phyloP scores from a whole-genome alignment of 1,139 yeast genomes.

The Wickerhamomyces sp. region DNA sequence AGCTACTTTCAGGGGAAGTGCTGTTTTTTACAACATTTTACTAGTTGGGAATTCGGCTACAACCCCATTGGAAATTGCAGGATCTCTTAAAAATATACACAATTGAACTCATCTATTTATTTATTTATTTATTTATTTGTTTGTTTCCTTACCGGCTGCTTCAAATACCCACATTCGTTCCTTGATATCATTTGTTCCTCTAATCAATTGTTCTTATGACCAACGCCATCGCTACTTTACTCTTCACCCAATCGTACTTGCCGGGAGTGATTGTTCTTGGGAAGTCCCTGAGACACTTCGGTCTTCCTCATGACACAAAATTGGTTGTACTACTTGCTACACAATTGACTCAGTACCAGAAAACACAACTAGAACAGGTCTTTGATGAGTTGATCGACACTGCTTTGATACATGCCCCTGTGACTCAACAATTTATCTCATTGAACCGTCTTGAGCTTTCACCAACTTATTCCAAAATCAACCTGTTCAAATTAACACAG shows the following conservation, averaged over 20 bases:
- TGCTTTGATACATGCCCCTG: conserved; percentile 27
- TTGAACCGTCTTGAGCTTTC: conserved; percentile 73
- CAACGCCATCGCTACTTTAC: conserved; percentile 60
- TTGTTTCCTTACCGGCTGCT: no score
- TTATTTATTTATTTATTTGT: no score
- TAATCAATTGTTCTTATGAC: conserved; percentile 21
- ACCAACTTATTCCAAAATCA: conserved; percentile 66
- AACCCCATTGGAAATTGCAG: no score
- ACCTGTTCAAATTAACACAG: conserved; percentile 61
- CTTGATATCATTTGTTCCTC: no score
- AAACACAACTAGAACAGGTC: conserved; percentile 12
- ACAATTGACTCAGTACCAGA: conserved; percentile 22
- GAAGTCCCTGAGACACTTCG: conserved; percentile 29
- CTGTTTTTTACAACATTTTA: no score
- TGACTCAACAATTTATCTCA: conserved; percentile 33
- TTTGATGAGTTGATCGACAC: conserved; percentile 32
- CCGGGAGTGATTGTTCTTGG: conserved; percentile 77
- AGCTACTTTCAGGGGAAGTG: no score
- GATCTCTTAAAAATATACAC: no score
- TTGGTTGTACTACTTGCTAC: conserved; percentile 31
- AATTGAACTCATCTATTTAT: no score
- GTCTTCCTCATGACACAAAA: conserved; percentile 13
- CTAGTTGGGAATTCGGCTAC: no score
- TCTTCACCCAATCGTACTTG: conserved; percentile 61
- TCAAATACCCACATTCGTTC: no score